Evolutionary conservation across 306 rosid genomes (phyloP).

Genomic region (Mucuna pruriens): DNA sequence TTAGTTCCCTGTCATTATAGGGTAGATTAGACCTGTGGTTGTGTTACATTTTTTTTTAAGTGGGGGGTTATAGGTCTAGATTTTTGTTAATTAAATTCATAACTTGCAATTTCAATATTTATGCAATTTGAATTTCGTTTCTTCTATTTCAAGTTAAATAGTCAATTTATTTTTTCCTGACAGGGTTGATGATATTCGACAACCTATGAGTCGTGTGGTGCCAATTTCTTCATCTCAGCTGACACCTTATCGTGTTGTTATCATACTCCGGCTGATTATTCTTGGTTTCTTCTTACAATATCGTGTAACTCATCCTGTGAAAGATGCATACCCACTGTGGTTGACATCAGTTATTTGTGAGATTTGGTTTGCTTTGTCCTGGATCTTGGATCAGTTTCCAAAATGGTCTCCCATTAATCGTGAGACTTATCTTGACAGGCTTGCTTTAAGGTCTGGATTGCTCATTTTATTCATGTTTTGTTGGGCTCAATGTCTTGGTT

Average conservation of each 20-base stretch:
- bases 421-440: slow-evolving; percentile 95
- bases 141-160: slow-evolving; percentile 19
- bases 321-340: slow-evolving; percentile 93
- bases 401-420: slow-evolving; percentile 96
- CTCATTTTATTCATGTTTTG: slow-evolving; percentile 17
- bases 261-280: slow-evolving; percentile 92
- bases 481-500: slow-evolving; percentile 22
- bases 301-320: slow-evolving; percentile 96
- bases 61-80: neutral
- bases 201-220: slow-evolving; percentile 92
- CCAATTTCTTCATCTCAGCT: slow-evolving; percentile 87
- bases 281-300: slow-evolving; percentile 93
- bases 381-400: slow-evolving; percentile 99
- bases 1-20: neutral
- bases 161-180: slow-evolving; percentile 23
- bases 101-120: slow-evolving; percentile 15
- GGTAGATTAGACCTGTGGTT: neutral
- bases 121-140: slow-evolving; percentile 20
- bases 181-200: slow-evolving; percentile 98
- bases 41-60: neutral
- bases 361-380: slow-evolving; percentile 98
- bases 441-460: slow-evolving; percentile 69
- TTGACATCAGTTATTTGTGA: slow-evolving; percentile 96
- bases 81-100: neutral
- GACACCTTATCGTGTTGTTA: slow-evolving; percentile 94